phyloP scores from a whole-genome alignment of 768 basidiomycete species.

The Astraeus odoratus region DNA sequence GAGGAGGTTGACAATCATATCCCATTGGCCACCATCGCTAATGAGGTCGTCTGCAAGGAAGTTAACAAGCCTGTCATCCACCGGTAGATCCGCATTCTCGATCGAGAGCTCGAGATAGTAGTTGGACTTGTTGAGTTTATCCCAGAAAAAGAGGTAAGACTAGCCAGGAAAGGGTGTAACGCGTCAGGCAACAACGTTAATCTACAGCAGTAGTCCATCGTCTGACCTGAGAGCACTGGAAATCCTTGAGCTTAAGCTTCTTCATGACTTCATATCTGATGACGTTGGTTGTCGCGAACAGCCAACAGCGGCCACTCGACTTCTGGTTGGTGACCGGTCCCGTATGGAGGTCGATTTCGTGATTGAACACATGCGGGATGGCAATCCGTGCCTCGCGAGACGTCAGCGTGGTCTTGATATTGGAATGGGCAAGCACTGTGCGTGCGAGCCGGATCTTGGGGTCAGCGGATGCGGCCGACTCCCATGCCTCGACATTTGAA shows the following conservation, averaged over 20 bases:
- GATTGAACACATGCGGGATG: slow-evolving; percentile 79
- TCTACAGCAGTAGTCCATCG: neutral
- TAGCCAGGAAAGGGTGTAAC: slow-evolving; percentile 21
- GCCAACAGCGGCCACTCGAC: slow-evolving; percentile 89
- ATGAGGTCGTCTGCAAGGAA: slow-evolving; percentile 74
- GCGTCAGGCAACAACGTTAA: neutral
- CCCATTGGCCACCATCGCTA: slow-evolving; percentile 92
- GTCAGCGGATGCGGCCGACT: slow-evolving; percentile 43
- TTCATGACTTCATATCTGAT: slow-evolving; percentile 81
- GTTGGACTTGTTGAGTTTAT: slow-evolving; percentile 87
- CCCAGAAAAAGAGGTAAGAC: slow-evolving; percentile 94
- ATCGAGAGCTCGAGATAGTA: slow-evolving; percentile 89
- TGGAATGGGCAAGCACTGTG: slow-evolving; percentile 62
- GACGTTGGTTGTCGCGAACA: slow-evolving; percentile 89
- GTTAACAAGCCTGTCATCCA: slow-evolving; percentile 78
- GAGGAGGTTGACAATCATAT: slow-evolving; percentile 74
- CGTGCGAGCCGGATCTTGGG: slow-evolving; percentile 70
- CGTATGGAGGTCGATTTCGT: slow-evolving; percentile 72
- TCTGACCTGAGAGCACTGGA: slow-evolving; percentile 81
- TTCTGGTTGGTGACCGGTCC: slow-evolving; percentile 83
- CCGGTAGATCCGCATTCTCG: slow-evolving; percentile 67
- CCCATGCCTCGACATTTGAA: slow-evolving; percentile 61
- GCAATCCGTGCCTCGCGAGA: slow-evolving; percentile 54
- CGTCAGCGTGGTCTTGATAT: slow-evolving; percentile 57
- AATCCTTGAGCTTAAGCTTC: slow-evolving; percentile 78